phyloP scores from a whole-genome alignment of 2,329 filamentous ascomycete species.

The Cladosporium colombiae region DNA sequence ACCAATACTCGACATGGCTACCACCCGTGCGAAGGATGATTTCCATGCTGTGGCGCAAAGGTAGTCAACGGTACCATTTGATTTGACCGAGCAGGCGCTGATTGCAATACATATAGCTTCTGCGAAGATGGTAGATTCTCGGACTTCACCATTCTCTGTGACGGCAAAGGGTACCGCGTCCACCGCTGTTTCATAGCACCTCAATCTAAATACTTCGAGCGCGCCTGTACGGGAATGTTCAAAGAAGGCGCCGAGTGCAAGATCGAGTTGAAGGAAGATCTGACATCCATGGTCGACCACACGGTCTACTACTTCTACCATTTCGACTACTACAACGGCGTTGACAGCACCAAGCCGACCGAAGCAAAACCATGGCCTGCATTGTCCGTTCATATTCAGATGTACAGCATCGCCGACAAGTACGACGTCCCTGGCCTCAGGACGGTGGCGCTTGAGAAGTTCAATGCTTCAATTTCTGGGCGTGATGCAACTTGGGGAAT shows the following conservation, averaged over 20 bases:
- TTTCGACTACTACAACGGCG: slow-evolving; percentile 18
- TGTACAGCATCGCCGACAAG: slow-evolving; percentile 26
- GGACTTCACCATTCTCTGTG: slow-evolving; percentile 20
- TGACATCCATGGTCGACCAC: slow-evolving; percentile 11
- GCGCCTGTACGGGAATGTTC: slow-evolving; percentile 5
- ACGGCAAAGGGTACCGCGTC: slow-evolving; percentile 18
- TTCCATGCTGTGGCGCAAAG: not conserved
- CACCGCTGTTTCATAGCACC: slow-evolving; percentile 14
- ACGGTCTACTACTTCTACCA: slow-evolving; percentile 26
- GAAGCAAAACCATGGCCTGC: not conserved
- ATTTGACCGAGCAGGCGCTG: not conserved
- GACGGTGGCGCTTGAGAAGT: slow-evolving; percentile 18
- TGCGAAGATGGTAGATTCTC: not conserved
- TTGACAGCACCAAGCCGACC: not conserved
- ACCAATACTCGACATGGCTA: not conserved
- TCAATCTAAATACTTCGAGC: slow-evolving; percentile 21
- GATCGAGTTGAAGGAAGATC: slow-evolving; percentile 23
- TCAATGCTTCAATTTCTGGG: slow-evolving; percentile 2
- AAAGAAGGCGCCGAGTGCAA: not conserved
- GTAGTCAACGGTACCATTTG: not conserved
- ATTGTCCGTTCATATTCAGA: not conserved
- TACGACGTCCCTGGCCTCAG: slow-evolving; percentile 22
- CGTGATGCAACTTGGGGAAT: not conserved
- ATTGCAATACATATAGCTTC: not conserved
- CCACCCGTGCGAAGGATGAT: not conserved